A percentile compares a stretch with the other conserved stretches of the same genome.
Conservation (phyloP, 306 rosid species). For the Corylus heterophylla region DNA sequence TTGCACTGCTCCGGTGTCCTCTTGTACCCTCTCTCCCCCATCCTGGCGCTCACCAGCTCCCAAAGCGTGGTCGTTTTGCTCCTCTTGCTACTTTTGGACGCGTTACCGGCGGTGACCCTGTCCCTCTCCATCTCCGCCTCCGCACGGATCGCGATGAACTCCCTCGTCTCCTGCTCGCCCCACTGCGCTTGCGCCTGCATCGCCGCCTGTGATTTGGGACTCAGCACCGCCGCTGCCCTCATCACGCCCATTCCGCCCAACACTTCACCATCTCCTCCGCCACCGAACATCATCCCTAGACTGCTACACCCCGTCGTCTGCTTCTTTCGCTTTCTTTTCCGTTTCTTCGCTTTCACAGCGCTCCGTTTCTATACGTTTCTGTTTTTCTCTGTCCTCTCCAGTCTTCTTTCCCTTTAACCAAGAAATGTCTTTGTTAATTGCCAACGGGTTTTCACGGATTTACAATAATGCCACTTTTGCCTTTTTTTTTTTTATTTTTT, state of each 20-base stretch:
- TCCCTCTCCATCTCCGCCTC: conserved; percentile 61
- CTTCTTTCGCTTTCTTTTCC: background rate
- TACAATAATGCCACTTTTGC: no score
- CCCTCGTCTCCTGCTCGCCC: conserved; percentile 80
- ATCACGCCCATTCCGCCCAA: conserved; percentile 41
- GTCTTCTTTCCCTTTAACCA: background rate
- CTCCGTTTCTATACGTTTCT: no score
- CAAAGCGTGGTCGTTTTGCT: conserved; percentile 48
- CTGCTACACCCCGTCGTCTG: no score
- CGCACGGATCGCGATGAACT: conserved; percentile 72
- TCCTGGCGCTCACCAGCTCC: conserved; percentile 72
- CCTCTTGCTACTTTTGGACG: conserved; percentile 11
- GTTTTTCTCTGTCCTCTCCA: conserved; percentile 34
- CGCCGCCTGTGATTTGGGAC: background rate
- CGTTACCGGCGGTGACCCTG: background rate
- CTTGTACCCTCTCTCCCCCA: conserved; percentile 65
- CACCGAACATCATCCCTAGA: conserved; percentile 35
- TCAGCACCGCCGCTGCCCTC: conserved; percentile 30
- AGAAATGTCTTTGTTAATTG: background rate
- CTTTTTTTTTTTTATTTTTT: no score
- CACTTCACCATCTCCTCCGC: conserved; percentile 37
- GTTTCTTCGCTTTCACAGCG: conserved; percentile 16
- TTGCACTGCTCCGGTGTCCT: conserved; percentile 91
- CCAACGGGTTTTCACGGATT: no score
- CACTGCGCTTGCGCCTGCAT: conserved; percentile 70